These are phyloP conservation scores for Geotrichum reessii DNA, from an alignment of 1,139 yeast species.

Conservation along the genomic window DNA sequence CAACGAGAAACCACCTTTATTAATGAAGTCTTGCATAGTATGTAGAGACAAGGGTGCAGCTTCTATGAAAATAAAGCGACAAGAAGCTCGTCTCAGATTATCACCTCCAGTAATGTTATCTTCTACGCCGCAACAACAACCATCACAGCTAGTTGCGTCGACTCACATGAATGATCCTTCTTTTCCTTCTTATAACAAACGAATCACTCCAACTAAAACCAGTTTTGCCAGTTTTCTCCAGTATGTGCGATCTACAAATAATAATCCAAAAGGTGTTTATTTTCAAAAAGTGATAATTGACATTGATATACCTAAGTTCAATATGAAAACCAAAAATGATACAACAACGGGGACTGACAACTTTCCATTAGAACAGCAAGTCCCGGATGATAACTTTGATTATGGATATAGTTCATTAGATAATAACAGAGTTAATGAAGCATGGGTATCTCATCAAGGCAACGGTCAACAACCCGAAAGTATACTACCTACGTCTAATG, in stretches of 20 bases:
- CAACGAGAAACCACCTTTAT: neutral
- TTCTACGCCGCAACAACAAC: neutral
- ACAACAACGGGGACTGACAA: neutral
- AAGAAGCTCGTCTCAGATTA: neutral
- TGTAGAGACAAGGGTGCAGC: neutral
- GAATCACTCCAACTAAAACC: neutral
- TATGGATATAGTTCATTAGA: neutral
- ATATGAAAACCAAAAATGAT: neutral
- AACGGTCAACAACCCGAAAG: neutral
- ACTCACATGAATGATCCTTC: neutral
- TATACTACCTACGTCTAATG: neutral
- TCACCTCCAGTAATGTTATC: neutral
- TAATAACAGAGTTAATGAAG: neutral
- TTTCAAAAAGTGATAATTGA: neutral
- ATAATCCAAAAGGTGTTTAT: neutral
- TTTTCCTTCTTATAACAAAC: neutral
- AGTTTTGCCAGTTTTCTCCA: neutral
- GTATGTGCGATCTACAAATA: neutral
- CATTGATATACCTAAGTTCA: neutral
- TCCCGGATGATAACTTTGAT: neutral
- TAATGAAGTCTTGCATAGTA: neutral
- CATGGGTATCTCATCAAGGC: neutral
- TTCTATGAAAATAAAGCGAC: neutral
- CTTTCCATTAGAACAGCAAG: neutral
- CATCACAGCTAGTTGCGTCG: neutral